phyloP scores from a whole-genome alignment of 345 rosid species.

The Murraya koenigii region DNA sequence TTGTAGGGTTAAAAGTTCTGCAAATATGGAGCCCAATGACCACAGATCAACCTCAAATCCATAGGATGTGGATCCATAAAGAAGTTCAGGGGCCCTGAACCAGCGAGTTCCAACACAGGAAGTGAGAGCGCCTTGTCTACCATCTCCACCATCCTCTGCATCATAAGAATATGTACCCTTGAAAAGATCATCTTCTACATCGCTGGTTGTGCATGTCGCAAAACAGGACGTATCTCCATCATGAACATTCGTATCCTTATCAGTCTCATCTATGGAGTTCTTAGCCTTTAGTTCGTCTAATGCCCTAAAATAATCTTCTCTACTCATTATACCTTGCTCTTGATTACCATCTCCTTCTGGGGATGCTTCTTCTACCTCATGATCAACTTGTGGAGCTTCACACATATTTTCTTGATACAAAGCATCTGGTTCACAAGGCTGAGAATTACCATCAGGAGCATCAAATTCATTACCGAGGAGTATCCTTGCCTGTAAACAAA shows the following conservation, averaged over 20 bases:
- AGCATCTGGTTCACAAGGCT: conserved; percentile 22
- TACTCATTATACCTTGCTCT: conserved; percentile 28
- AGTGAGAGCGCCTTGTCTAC: conserved; percentile 55
- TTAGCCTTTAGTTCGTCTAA: conserved; percentile 52
- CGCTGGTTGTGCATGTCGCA: conserved; percentile 84
- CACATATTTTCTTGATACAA: conserved; percentile 28
- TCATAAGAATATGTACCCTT: conserved; percentile 53
- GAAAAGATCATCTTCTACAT: conserved; percentile 67
- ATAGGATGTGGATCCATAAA: conserved; percentile 79
- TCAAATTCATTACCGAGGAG: conserved; percentile 61
- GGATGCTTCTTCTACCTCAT: conserved; percentile 33
- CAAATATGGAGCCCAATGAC: conserved; percentile 88
- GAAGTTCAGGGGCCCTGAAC: conserved; percentile 94
- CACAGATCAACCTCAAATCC: conserved; percentile 85
- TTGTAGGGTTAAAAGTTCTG: conserved; percentile 70
- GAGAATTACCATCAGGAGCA: conserved; percentile 38
- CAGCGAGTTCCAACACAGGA: conserved; percentile 97
- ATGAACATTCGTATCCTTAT: conserved; percentile 55
- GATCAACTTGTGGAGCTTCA: conserved; percentile 34
- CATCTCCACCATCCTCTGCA: conserved; percentile 53
- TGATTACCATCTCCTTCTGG: conserved; percentile 27
- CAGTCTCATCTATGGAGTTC: conserved; percentile 42
- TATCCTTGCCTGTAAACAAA: conserved; percentile 72
- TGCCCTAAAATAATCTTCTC: conserved; percentile 56
- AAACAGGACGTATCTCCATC: conserved; percentile 80